These are phyloP conservation scores for Spatholobus suberectus DNA, from an alignment of 306 rosid genomes.

Conservation along the genomic window DNA sequence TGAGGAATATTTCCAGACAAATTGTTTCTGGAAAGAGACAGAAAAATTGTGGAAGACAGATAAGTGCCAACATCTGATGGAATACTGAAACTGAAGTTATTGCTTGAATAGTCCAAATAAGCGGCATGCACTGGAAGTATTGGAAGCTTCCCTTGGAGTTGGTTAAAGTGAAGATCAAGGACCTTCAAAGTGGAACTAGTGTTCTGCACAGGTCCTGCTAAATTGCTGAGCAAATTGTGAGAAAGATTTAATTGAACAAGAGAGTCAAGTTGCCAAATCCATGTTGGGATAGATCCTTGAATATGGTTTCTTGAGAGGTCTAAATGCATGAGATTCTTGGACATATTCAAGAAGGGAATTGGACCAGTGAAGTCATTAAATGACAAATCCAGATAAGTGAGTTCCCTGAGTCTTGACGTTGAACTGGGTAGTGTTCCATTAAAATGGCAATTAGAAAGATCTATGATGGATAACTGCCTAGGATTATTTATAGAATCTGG, in stretches of 20 bases:
- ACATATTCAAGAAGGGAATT: slow-evolving; percentile 36
- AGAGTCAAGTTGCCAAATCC: slow-evolving; percentile 52
- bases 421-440: slow-evolving; percentile 31
- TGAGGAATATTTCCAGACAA: slow-evolving; percentile 38
- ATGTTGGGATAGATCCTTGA: slow-evolving; percentile 49
- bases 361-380: neutral
- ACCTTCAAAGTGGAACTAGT: neutral
- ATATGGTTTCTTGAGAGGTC: slow-evolving; percentile 63
- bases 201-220: slow-evolving; percentile 18
- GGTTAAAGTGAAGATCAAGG: slow-evolving; percentile 55
- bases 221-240: slow-evolving; percentile 14
- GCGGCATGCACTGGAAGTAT: fast-evolving
- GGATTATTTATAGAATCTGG: slow-evolving; percentile 33
- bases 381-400: slow-evolving; percentile 13
- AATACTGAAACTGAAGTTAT: slow-evolving; percentile 46
- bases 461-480: slow-evolving; percentile 1
- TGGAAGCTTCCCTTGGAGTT: slow-evolving; percentile 44
- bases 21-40: slow-evolving; percentile 35
- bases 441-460: slow-evolving; percentile 28
- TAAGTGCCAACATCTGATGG: slow-evolving; percentile 19
- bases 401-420: slow-evolving; percentile 28
- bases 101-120: slow-evolving; percentile 53
- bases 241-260: slow-evolving; percentile 50
- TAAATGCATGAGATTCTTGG: slow-evolving; percentile 24
- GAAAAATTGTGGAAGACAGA: neutral